Evolutionary conservation across 1,139 yeast genomes (phyloP).

Genomic region (Debaryomyces psychrophilus): DNA sequence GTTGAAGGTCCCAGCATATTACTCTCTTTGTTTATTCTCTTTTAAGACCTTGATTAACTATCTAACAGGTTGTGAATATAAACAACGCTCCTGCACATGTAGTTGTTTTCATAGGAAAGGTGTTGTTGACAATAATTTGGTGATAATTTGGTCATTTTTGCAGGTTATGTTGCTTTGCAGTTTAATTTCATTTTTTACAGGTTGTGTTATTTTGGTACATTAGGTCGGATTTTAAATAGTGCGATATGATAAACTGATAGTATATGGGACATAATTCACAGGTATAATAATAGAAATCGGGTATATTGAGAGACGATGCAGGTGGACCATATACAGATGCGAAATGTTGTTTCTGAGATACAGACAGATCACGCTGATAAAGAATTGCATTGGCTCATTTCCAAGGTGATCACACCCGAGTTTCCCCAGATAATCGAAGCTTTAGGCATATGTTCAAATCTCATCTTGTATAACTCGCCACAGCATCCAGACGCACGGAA

Average conservation of each 20-base stretch:
- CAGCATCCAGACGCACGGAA: conserved; percentile 36
- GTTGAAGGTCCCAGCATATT: conserved; percentile 38
- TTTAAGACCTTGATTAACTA: conserved; percentile 10
- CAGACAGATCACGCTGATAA: conserved; percentile 30
- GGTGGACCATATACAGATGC: conserved; percentile 2
- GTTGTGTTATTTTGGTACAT: background rate
- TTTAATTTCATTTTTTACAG: conserved; percentile 1
- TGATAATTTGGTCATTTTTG: conserved; percentile 12
- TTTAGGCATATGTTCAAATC: conserved; percentile 41
- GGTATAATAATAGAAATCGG: background rate
- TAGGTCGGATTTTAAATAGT: background rate
- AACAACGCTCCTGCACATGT: conserved; percentile 22
- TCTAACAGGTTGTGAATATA: conserved; percentile 19
- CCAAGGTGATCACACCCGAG: conserved; percentile 37
- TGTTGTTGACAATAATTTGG: conserved; percentile 15
- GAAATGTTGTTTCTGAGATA: conserved; percentile 13
- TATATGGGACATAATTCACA: conserved; percentile 1
- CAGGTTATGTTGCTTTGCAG: conserved; percentile 7
- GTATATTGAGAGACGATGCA: background rate
- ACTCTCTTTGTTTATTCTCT: conserved; percentile 7
- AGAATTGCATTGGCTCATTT: conserved; percentile 48
- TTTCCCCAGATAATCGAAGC: conserved; percentile 47
- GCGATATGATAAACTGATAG: background rate
- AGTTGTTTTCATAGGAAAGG: conserved; percentile 13
- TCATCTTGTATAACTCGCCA: conserved; percentile 43